Conservation (phyloP, 2,329 filamentous ascomycete genomes). For the Juglanconis oblonga region DNA sequence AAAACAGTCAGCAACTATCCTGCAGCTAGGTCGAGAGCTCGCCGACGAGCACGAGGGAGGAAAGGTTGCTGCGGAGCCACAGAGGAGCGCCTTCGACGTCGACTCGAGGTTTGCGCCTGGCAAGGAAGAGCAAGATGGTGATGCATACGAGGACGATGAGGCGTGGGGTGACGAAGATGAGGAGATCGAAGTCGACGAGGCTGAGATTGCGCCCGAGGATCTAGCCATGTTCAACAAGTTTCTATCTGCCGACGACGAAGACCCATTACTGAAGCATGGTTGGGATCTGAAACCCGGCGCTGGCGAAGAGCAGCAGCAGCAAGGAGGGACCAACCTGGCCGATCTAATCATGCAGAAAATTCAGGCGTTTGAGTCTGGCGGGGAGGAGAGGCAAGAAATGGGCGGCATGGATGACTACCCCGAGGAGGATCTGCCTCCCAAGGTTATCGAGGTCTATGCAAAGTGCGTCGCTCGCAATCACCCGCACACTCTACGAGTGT, state of each 20-base stretch:
- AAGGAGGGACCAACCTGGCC: constrained; percentile 73
- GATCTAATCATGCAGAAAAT: constrained; percentile 95
- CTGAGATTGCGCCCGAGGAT: constrained; percentile 86
- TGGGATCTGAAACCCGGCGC: constrained; percentile 43
- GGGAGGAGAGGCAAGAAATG: constrained; percentile 42
- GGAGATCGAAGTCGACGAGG: constrained; percentile 53
- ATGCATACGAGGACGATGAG: constrained; percentile 53
- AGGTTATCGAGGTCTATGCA: constrained; percentile 90
- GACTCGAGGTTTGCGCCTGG: constrained; percentile 66
- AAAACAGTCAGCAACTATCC: constrained; percentile 82
- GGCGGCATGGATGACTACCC: constrained; percentile 72
- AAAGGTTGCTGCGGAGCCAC: constrained; percentile 39
- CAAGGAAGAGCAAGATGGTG: constrained; percentile 46
- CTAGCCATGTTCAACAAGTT: constrained; percentile 90
- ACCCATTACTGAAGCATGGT: constrained; percentile 69
- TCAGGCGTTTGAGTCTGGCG: constrained; percentile 76
- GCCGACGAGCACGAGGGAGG: constrained; percentile 71
- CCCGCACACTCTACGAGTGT: constrained; percentile 12
- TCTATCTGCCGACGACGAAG: constrained; percentile 65
- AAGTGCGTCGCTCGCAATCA: constrained; percentile 53
- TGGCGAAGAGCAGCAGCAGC: constrained; percentile 33
- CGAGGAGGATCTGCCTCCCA: constrained; percentile 70
- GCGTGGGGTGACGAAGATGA: constrained; percentile 81
- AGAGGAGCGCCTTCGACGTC: constrained; percentile 72
- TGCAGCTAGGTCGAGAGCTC: constrained; percentile 85